Evolutionary conservation across 2,329 filamentous ascomycete species (phyloP).

Genomic region (Cladosporium sp.): DNA sequence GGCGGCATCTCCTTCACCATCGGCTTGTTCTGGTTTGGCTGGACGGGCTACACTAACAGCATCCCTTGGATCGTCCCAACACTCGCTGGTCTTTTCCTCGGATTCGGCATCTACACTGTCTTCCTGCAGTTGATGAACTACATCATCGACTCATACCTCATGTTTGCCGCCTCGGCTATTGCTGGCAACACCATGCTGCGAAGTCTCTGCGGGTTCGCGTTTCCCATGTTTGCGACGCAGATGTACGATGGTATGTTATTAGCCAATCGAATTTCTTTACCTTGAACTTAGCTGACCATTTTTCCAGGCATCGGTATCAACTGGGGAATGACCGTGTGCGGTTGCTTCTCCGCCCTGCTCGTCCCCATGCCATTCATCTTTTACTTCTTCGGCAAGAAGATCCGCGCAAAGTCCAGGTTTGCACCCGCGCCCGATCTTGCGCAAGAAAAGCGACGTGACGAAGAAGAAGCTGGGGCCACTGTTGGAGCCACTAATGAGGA

Average conservation of each 20-base stretch:
- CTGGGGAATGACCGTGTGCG: constrained; percentile 43
- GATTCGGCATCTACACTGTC: constrained; percentile 40
- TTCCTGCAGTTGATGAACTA: constrained; percentile 37
- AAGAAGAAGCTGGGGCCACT: constrained; percentile 24
- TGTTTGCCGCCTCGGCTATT: constrained; percentile 37
- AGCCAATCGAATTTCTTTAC: neutral
- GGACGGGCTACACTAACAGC: constrained; percentile 35
- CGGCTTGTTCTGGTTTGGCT: constrained; percentile 42
- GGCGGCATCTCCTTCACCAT: constrained; percentile 42
- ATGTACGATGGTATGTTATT: constrained; percentile 42
- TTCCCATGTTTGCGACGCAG: constrained; percentile 50
- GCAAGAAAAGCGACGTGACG: constrained; percentile 32
- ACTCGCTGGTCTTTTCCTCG: constrained; percentile 39
- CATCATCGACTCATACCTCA: constrained; percentile 53
- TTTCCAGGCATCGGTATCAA: constrained; percentile 43
- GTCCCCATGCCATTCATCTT: constrained; percentile 43
- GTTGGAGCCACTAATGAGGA: neutral
- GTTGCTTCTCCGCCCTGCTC: constrained; percentile 38
- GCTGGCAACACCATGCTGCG: constrained; percentile 35
- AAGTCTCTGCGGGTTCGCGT: constrained; percentile 30
- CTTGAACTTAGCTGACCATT: constrained; percentile 5
- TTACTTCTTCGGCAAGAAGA: constrained; percentile 38
- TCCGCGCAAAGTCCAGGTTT: constrained; percentile 39
- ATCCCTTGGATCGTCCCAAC: constrained; percentile 44
- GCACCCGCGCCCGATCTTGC: constrained; percentile 36